phyloP scores from a whole-genome alignment of 768 basidiomycete species.

The Amanita molliuscula region DNA sequence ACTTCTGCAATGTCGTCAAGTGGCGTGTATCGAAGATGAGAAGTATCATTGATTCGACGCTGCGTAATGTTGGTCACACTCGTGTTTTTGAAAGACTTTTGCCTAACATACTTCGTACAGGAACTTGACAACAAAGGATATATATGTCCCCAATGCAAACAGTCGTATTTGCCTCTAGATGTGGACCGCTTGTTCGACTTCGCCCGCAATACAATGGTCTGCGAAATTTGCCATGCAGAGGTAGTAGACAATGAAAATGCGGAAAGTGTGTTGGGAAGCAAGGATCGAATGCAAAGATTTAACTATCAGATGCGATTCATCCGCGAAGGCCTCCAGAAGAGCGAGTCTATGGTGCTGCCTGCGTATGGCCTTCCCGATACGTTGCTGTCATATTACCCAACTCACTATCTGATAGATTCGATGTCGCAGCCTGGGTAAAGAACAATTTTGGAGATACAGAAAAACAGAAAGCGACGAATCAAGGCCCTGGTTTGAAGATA shows the following conservation, averaged over 20 bases:
- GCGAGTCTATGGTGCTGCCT: conserved; percentile 80
- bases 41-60: conserved; percentile 75
- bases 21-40: conserved; percentile 95
- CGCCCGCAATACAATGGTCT: conserved; percentile 53
- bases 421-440: conserved; percentile 76
- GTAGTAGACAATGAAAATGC: conserved; percentile 88
- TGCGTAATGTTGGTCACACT: conserved; percentile 63
- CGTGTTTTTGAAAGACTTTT: background rate
- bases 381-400: background rate
- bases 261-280: conserved; percentile 73
- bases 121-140: conserved; percentile 98
- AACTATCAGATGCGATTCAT: conserved; percentile 86
- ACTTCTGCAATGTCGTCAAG: conserved; percentile 95
- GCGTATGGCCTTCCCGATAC: conserved; percentile 36
- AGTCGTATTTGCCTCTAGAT: conserved; percentile 78
- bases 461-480: conserved; percentile 41
- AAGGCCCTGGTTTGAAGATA: conserved; percentile 54
- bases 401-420: conserved; percentile 41
- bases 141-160: conserved; percentile 82
- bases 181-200: conserved; percentile 78
- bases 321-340: conserved; percentile 78
- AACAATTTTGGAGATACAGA: conserved; percentile 57
- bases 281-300: conserved; percentile 94
- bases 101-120: conserved; percentile 28
- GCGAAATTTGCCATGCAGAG: conserved; percentile 83